Base-by-base conservation (phyloP, 495 filamentous ascomycete species). In the Aspergillus homomorphus region DNA sequence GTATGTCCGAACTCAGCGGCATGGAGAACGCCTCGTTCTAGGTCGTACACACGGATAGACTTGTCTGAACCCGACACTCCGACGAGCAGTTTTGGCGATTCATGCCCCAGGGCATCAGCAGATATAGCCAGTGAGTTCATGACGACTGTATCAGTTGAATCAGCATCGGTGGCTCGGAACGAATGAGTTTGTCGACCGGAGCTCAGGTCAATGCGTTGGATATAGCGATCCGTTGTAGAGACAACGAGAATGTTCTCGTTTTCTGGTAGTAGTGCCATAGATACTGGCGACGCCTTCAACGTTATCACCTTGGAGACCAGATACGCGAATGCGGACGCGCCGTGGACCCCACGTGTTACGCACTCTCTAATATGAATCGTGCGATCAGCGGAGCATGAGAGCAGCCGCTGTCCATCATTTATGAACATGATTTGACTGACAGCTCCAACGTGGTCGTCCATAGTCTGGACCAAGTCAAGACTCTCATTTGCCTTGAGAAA, bases 1-100 rank as follows among this genome's bases (percentile, higher is more conserved):
- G 90, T 95, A 66, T 98, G 94, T 15, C 94, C 95, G 80, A 91
- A 96, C 70, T 96, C 94, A 41, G 89, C 86, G 23, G 89, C 87
- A 53, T 97, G 73, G 60, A 98, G 85, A 22, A 76, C 68, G 15
- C 92, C 93, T 43, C 82, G 81, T 46, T 88, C 85, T 16, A 85
- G 75, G 60, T 95, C 89, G 68, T 98, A 98, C 3, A 98, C 74
- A 20, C 94, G 80, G 56, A 98, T 86, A 7, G 94, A 97, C 66
- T 96, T 98, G 69, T 98, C 94, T 4, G 89, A 95, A 61, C 89
- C 90, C 7, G 95, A 96, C 22, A 95, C 79, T 19, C 89, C 94
- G 23, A 92, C 74, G 55, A 98, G 79, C 46, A 93, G 77, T 51
- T 78, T 74, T 10, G 76, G 73, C 22, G 28, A 18, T 18, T 65